These are phyloP conservation scores for Cryphonectria naterciae DNA, from an alignment of 2,329 filamentous ascomycete genomes.

Conservation along the genomic window DNA sequence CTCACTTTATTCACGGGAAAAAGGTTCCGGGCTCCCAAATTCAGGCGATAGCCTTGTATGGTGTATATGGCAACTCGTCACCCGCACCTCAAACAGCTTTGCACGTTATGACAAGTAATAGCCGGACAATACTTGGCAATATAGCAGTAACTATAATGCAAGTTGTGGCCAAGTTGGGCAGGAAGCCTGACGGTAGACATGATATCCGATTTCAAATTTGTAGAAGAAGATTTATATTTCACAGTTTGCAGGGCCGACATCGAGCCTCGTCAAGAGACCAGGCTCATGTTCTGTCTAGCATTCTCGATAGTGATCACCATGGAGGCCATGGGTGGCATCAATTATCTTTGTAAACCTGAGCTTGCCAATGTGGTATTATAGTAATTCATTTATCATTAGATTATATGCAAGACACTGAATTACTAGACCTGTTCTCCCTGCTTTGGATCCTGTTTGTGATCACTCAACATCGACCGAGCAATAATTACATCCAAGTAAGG, in stretches of 20 bases:
- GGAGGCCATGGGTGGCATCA: neutral
- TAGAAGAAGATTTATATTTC: too few species aligned
- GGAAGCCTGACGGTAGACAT: slow-evolving; percentile 54
- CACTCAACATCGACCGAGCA: neutral
- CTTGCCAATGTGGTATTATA: neutral
- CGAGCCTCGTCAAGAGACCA: neutral
- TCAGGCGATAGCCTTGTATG: neutral
- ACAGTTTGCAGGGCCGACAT: neutral
- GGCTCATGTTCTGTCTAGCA: neutral
- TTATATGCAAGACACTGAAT: neutral
- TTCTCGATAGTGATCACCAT: neutral
- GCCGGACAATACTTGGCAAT: neutral
- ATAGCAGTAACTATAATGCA: neutral
- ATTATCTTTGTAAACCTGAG: neutral
- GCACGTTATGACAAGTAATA: neutral
- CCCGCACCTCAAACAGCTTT: neutral
- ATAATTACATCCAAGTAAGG: neutral
- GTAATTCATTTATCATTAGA: neutral
- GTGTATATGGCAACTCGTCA: neutral
- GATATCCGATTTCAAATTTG: too few species aligned
- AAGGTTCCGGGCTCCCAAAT: neutral
- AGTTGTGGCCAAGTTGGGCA: slow-evolving; percentile 63
- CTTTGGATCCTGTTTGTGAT: neutral
- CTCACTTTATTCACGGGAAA: neutral
- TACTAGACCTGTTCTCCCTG: too few species aligned